Conservation (phyloP, 352 stramenopile species). For the Pythium dissotocum region DNA sequence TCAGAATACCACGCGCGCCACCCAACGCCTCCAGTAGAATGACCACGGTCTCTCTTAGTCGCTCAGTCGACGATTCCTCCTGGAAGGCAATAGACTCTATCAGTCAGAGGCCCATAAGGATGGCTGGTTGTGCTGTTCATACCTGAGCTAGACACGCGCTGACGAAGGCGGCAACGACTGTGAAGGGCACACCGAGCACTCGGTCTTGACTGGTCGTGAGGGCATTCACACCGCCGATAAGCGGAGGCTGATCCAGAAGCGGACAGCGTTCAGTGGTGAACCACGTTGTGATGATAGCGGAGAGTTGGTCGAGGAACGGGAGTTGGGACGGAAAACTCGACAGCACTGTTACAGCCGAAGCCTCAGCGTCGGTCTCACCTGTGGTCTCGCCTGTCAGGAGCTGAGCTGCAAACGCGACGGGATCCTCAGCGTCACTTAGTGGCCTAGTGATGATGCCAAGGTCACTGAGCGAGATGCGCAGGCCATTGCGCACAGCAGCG, state of each 20-base stretch:
- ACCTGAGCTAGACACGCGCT: slow-evolving; percentile 2
- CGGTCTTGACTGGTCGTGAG: slow-evolving; percentile 31
- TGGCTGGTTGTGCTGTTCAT: not conserved
- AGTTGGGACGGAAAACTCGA: slow-evolving; percentile 22
- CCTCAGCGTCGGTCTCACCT: not conserved
- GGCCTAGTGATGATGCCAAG: slow-evolving; percentile 1
- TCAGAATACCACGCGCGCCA: slow-evolving; percentile 59
- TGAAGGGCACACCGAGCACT: slow-evolving; percentile 32
- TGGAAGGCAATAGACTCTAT: not conserved
- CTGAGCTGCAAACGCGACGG: slow-evolving; percentile 38
- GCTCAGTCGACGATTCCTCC: not conserved
- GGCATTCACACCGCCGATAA: slow-evolving; percentile 43
- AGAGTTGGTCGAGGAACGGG: slow-evolving; percentile 48
- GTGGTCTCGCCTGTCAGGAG: slow-evolving; percentile 25
- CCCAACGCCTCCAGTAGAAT: slow-evolving; percentile 33
- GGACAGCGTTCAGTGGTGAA: slow-evolving; percentile 34
- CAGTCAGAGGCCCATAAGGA: not conserved
- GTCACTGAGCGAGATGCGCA: slow-evolving; percentile 7
- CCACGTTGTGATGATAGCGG: slow-evolving; percentile 45
- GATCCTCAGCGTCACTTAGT: slow-evolving; percentile 36
- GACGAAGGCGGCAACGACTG: slow-evolving; percentile 31
- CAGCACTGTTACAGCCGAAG: slow-evolving; percentile 15
- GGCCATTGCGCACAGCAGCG: not conserved
- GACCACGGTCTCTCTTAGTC: slow-evolving; percentile 31
- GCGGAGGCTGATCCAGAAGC: slow-evolving; percentile 23